phyloP scores from a whole-genome alignment of 2,329 filamentous ascomycete species.

The Aspergillus novoparasiticus region DNA sequence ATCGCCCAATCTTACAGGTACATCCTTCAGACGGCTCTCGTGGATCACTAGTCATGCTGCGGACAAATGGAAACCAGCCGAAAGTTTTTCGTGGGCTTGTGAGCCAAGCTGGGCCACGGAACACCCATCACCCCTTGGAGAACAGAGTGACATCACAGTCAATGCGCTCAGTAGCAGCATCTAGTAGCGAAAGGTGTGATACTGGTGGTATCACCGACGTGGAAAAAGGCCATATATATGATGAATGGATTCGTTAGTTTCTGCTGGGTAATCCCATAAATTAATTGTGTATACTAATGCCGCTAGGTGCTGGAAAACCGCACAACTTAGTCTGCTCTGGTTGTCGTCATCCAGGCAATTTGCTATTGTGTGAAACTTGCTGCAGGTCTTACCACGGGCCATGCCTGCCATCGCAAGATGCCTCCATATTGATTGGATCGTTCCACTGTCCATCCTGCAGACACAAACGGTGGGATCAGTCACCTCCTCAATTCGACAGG shows the following conservation, averaged over 20 bases:
- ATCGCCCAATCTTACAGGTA: not conserved
- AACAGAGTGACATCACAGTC: not conserved
- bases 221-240: conserved; percentile 29
- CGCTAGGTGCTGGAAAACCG: conserved; percentile 30
- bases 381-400: conserved; percentile 34
- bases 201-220: conserved; percentile 12
- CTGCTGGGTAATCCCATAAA: too few species aligned
- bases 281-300: conserved; percentile 10
- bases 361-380: conserved; percentile 33
- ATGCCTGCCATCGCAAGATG: conserved; percentile 21
- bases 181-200: not conserved
- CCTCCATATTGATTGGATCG: not conserved
- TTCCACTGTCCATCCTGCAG: conserved; percentile 33
- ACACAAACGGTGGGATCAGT: conserved; percentile 25
- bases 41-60: not conserved
- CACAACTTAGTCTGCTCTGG: conserved; percentile 34
- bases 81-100: not conserved
- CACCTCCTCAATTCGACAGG: conserved; percentile 16
- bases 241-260: conserved; percentile 33
- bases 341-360: conserved; percentile 28
- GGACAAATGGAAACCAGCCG: not conserved
- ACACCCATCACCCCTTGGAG: not conserved
- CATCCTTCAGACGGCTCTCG: not conserved
- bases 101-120: not conserved
- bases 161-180: not conserved